phyloP scores from a whole-genome alignment of 805 yeast species.

The Yamadazyma philogaea region DNA sequence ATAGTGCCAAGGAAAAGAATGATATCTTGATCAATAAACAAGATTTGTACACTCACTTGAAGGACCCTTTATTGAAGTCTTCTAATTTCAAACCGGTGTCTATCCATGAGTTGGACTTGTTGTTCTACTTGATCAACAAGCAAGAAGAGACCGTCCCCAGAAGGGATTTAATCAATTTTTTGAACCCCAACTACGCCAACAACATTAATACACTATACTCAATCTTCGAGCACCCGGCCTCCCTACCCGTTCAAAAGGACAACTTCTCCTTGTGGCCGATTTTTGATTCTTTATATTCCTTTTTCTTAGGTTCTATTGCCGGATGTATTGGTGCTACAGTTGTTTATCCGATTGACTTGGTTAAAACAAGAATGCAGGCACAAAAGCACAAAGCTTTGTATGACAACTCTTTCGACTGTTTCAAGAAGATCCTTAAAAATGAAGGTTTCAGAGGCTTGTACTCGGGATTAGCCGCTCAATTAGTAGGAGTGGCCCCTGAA shows the following conservation, averaged over 20 bases:
- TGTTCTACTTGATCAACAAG: constrained; percentile 39
- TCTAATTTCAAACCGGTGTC: constrained; percentile 43
- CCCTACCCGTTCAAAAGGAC: constrained; percentile 32
- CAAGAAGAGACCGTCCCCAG: constrained; percentile 39
- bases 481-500: constrained; percentile 97
- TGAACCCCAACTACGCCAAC: constrained; percentile 55
- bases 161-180: constrained; percentile 41
- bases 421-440: constrained; percentile 64
- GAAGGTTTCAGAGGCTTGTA: constrained; percentile 88
- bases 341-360: constrained; percentile 94
- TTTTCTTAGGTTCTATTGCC: constrained; percentile 87
- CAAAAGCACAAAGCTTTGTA: constrained; percentile 73
- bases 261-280: constrained; percentile 46
- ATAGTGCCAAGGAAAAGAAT: constrained; percentile 32
- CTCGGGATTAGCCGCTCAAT: constrained; percentile 90
- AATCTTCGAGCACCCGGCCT: constrained; percentile 42
- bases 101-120: constrained; percentile 37
- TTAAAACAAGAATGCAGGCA: constrained; percentile 96
- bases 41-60: constrained; percentile 41
- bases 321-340: constrained; percentile 98
- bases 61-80: constrained; percentile 42
- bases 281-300: constrained; percentile 78
- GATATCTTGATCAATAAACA: constrained; percentile 40
- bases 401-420: constrained; percentile 82
- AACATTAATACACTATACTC: constrained; percentile 33